Percentiles rank a stretch among this genome's conserved stretches.
These are phyloP conservation scores for Dictyostelium firmibasis DNA, from an alignment of 78 protist genomes.

Conservation along the genomic window DNA sequence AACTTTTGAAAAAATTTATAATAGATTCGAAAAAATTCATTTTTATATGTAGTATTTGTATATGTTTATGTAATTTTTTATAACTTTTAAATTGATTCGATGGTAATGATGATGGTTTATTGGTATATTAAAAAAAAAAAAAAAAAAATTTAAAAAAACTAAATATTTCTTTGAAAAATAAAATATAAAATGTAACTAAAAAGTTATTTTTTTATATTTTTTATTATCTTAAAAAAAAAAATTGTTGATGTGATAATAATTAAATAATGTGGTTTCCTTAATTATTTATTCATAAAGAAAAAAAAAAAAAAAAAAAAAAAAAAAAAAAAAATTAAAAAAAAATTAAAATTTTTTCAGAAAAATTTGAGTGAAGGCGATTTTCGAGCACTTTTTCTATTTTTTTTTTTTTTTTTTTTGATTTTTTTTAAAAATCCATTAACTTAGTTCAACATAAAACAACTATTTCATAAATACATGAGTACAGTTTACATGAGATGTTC, in stretches of 20 bases:
- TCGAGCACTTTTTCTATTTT: background rate
- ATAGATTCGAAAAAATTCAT: slow-evolving; percentile 74
- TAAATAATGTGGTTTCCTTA: background rate
- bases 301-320: background rate
- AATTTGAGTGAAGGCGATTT: background rate
- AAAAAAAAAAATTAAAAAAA: background rate
- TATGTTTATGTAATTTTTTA: background rate
- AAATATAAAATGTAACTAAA: background rate
- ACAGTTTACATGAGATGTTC: too few relatives aligned
- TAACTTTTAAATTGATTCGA: background rate
- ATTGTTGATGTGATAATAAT: background rate
- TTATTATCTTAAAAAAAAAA: background rate
- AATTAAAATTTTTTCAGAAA: background rate
- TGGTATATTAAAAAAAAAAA: background rate
- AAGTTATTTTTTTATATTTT: background rate
- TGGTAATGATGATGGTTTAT: background rate
- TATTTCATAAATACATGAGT: too few relatives aligned
- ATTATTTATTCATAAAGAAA: background rate
- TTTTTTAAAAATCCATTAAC: too few relatives aligned
- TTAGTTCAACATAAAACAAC: too few relatives aligned
- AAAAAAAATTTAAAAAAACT: too few relatives aligned
- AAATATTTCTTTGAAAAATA: background rate
- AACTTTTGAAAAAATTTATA: slow-evolving; percentile 82
- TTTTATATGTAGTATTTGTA: background rate
- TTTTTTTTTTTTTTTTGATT: too few relatives aligned